These are phyloP conservation scores for Claviceps paspali DNA, from an alignment of 2,329 filamentous ascomycete genomes.

Conservation along the genomic window DNA sequence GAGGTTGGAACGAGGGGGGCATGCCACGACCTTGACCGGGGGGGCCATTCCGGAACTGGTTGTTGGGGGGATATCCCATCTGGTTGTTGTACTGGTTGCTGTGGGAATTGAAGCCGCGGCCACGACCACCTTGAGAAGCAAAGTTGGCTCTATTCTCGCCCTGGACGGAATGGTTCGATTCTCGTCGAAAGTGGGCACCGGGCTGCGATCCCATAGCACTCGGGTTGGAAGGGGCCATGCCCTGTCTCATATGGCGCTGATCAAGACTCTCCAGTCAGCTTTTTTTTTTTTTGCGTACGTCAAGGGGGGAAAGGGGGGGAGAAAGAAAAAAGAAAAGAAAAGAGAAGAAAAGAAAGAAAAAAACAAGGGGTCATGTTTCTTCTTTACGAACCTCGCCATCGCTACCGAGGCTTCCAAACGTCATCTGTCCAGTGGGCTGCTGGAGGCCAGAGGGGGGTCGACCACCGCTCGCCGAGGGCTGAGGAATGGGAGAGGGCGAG, in stretches of 20 bases:
- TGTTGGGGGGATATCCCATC: constrained; percentile 28
- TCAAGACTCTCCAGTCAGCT: no score
- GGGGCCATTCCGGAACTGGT: constrained; percentile 24
- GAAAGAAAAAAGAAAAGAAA: constrained; percentile 3
- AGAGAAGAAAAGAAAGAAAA: background rate
- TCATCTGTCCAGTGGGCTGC: constrained; percentile 50
- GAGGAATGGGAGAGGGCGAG: constrained; percentile 86
- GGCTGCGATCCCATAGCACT: constrained; percentile 47
- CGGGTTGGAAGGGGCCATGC: constrained; percentile 46
- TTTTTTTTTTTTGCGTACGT: no score
- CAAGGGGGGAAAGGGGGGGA: constrained; percentile 5
- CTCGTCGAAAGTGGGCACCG: constrained; percentile 63
- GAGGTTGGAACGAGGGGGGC: constrained; percentile 29
- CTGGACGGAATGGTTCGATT: constrained; percentile 72
- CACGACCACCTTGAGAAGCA: constrained; percentile 31
- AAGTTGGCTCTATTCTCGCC: constrained; percentile 36
- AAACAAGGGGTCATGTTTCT: background rate
- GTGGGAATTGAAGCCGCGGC: constrained; percentile 32
- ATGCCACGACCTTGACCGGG: constrained; percentile 37
- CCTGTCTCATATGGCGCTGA: constrained; percentile 55
- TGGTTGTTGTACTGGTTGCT: constrained; percentile 29
- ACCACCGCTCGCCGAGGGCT: constrained; percentile 69
- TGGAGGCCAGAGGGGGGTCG: constrained; percentile 67
- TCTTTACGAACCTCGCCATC: constrained; percentile 59
- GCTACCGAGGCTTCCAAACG: constrained; percentile 72